Base-by-base conservation (phyloP, 495 filamentous ascomycete genomes). In the Cercophora scortea region DNA sequence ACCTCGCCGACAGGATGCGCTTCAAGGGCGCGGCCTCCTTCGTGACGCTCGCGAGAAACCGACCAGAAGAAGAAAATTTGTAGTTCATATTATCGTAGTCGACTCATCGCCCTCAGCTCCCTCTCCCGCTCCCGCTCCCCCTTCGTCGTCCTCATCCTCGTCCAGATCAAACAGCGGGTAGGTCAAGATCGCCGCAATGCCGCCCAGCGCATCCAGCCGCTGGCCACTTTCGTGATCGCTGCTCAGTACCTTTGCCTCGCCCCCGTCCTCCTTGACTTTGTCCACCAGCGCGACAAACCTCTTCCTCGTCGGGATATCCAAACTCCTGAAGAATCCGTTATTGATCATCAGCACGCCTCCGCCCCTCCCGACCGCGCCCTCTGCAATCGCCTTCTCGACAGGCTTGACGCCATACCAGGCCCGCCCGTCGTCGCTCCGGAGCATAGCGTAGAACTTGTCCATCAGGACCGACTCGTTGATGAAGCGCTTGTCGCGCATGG, bases 181-280 rank as follows among this genome's bases (percentile, higher is more conserved):
- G 5, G 92, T 96, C 56, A 95, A 72, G 33, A 97, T 85, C 11
- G 90, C 89, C 18, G 91, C 94, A 53, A 98, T 84, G 6, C 89
- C 87, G 1, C 93, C 92, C 52, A 98, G 61, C 3, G 79, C 83
- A 51, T 95, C 92, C 42, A 98, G 70, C 51, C 90, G 71, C 68
- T 86, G 84, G 15, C 93, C 93, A 71, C 93, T 96, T 73, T 96
- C 93, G 67, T 97, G 92, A 60, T 93, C 85, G 55, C 86, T 90
- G 60, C 94, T 97, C 42, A 97, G 68, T 25, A 96, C 76, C 47
- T 90, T 81, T 1, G 88, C 86, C 59, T 96, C 90, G 0, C 93
- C 93, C 35, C 94, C 94, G 47, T 87, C 82, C 45, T 86, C 86
- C 58, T 86, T 86, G n/a, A 97, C 93, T 43, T 83, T 86, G 65